Evolutionary conservation across 2,329 filamentous ascomycete genomes (phyloP).

Genomic region (Fusarium caatingaense): DNA sequence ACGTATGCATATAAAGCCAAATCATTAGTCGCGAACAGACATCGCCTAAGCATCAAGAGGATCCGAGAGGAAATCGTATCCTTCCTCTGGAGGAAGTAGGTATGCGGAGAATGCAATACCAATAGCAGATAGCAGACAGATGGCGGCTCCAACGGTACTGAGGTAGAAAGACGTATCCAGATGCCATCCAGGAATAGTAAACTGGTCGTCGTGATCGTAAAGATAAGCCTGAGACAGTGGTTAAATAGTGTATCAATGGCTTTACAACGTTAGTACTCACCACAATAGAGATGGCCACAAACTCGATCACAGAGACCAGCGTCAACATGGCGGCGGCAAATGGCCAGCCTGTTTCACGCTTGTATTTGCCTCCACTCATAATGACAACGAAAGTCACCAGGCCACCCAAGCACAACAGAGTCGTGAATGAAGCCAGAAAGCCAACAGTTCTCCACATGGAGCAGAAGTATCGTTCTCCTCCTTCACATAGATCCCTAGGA

Average conservation of each 20-base stretch:
- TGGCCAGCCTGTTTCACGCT: conserved; percentile 86
- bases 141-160: conserved; percentile 65
- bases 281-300: conserved; percentile 83
- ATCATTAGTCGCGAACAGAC: not conserved
- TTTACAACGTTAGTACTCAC: conserved; percentile 63
- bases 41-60: conserved; percentile 61
- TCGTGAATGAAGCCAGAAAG: conserved; percentile 86
- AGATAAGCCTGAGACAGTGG: conserved; percentile 74
- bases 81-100: conserved; percentile 81
- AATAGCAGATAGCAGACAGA: conserved; percentile 64
- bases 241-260: conserved; percentile 4
- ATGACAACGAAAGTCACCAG: conserved; percentile 84
- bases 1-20: not conserved
- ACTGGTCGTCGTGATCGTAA: conserved; percentile 84
- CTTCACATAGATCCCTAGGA: conserved; percentile 50
- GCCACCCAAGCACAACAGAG: conserved; percentile 83
- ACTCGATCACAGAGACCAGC: conserved; percentile 75
- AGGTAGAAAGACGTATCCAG: conserved; percentile 84
- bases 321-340: conserved; percentile 74
- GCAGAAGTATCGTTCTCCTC: conserved; percentile 80
- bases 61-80: conserved; percentile 77
- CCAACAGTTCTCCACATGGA: conserved; percentile 90
- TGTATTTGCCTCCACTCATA: conserved; percentile 80
- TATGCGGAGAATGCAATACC: conserved; percentile 75
- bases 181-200: conserved; percentile 81